Base-by-base conservation (phyloP, 306 rosid species). In the Pterocarpus santalinus region DNA sequence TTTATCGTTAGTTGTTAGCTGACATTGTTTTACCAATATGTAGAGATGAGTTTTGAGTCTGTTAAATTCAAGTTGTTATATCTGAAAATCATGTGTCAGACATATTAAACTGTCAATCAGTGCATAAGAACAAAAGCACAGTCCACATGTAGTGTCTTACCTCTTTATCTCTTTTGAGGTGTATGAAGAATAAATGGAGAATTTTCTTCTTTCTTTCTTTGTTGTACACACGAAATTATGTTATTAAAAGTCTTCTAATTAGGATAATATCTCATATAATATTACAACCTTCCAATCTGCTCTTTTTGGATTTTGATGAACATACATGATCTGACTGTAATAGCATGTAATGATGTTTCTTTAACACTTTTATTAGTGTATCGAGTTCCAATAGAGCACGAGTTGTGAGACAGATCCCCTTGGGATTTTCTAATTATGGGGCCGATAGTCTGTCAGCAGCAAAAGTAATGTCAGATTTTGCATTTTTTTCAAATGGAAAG, bases 311-410 rank as follows among this genome's bases (percentile, higher is more conserved):
- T 68, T 49, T 78, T 68, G 65, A 78, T 65, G 74, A 41, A 41
- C 75, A n/a, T 34, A 5, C 57, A 35, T 52, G 7, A 85, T 63
- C 62, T 55, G 74, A 68, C 55, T 56, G 63, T 65, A 52, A 82
- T 62, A 76, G 39, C 28, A 22, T 71, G 38, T 46, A 72, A 74
- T 80, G 65, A 67, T 83, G 87, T 77, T 61, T 72, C 34, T 69
- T 56, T 65, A 9, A 22, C 69, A 55, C 80, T 80, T 84, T 76
- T 77, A 67, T 57, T 76, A 17, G 30, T 44, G 71, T 78, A 80
- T 80, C 81, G 68, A 82, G 86, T 87, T 86, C 83, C 73, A 56
- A 85, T 72, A 32, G 60, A 56, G 69, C 57, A 78, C 47, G 44
- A 51, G 71, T 71, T 51, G 52, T 75, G 58, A 15, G 61, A 55